Evolutionary conservation across 2,329 filamentous ascomycete species (phyloP).

Genomic region (Dryadomyces quercivorus): DNA sequence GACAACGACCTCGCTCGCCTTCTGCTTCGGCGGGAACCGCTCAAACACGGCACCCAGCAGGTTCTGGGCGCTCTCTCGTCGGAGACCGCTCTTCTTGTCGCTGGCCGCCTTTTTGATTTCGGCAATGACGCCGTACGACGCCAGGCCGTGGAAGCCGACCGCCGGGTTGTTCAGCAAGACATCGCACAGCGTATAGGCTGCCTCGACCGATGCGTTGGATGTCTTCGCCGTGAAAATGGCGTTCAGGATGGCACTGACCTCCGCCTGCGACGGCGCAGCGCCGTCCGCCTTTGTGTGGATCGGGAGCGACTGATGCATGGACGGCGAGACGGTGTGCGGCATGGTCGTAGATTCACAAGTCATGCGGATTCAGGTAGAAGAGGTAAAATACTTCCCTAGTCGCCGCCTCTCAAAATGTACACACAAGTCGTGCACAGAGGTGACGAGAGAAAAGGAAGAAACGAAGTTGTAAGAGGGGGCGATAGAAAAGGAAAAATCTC

Average conservation of each 20-base stretch:
- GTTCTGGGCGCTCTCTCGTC: conserved; percentile 87
- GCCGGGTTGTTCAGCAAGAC: conserved; percentile 35
- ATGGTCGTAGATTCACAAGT: conserved; percentile 4
- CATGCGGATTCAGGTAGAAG: background rate
- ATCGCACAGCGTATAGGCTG: conserved; percentile 49
- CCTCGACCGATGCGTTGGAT: conserved; percentile 56
- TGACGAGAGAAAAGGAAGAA: background rate
- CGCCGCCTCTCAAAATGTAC: background rate
- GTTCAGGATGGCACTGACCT: conserved; percentile 51
- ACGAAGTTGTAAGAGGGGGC: background rate
- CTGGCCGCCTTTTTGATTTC: conserved; percentile 60
- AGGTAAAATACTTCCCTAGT: background rate
- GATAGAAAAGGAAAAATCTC: background rate
- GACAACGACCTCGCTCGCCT: conserved; percentile 65
- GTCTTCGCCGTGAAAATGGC: conserved; percentile 58
- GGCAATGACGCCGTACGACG: conserved; percentile 39
- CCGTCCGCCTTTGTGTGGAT: conserved; percentile 14
- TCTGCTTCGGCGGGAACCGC: conserved; percentile 67
- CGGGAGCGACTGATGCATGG: conserved; percentile 13
- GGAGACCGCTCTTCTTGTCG: conserved; percentile 86
- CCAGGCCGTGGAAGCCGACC: conserved; percentile 40
- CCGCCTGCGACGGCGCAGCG: conserved; percentile 44
- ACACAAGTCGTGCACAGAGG: background rate
- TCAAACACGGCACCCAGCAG: conserved; percentile 89
- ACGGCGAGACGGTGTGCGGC: conserved; percentile 13